These are phyloP conservation scores for Alternaria gansuensis DNA, from an alignment of 2,329 filamentous ascomycete species.

Conservation along the genomic window DNA sequence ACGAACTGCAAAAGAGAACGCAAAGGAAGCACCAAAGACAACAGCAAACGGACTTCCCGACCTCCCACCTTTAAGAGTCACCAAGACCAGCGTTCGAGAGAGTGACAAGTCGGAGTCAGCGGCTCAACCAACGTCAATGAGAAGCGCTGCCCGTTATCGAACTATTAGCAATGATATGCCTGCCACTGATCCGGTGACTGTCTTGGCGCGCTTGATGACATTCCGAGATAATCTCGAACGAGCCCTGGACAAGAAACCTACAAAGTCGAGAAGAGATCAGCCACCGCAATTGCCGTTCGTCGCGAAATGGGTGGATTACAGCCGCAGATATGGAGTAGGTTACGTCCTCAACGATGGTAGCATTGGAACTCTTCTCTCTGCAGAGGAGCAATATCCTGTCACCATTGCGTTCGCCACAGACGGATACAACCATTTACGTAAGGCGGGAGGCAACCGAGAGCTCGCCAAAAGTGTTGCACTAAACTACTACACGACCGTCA, in stretches of 20 bases:
- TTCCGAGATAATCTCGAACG: slow-evolving; percentile 59
- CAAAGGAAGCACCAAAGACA: slow-evolving; percentile 32
- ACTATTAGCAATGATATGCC: slow-evolving; percentile 44
- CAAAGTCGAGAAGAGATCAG: slow-evolving; percentile 57
- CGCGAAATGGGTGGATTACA: slow-evolving; percentile 87
- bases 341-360: slow-evolving; percentile 85
- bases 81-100: slow-evolving; percentile 31
- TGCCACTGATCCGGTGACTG: slow-evolving; percentile 56
- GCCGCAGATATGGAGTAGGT: slow-evolving; percentile 83
- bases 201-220: slow-evolving; percentile 55
- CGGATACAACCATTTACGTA: slow-evolving; percentile 74
- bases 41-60: slow-evolving; percentile 38
- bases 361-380: slow-evolving; percentile 71
- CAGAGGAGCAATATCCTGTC: slow-evolving; percentile 64
- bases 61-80: slow-evolving; percentile 36
- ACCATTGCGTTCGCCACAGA: slow-evolving; percentile 76
- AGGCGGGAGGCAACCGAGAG: slow-evolving; percentile 68
- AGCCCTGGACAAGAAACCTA: slow-evolving; percentile 54
- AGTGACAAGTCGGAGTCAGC: slow-evolving; percentile 33
- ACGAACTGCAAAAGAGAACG: slow-evolving; percentile 36
- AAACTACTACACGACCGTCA: slow-evolving; percentile 77
- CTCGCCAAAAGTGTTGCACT: slow-evolving; percentile 58
- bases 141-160: slow-evolving; percentile 36
- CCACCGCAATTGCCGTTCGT: slow-evolving; percentile 65
- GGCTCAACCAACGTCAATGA: slow-evolving; percentile 30